These are phyloP conservation scores for Dendryphion nanum DNA, from an alignment of 2,329 filamentous ascomycete species.

Conservation along the genomic window DNA sequence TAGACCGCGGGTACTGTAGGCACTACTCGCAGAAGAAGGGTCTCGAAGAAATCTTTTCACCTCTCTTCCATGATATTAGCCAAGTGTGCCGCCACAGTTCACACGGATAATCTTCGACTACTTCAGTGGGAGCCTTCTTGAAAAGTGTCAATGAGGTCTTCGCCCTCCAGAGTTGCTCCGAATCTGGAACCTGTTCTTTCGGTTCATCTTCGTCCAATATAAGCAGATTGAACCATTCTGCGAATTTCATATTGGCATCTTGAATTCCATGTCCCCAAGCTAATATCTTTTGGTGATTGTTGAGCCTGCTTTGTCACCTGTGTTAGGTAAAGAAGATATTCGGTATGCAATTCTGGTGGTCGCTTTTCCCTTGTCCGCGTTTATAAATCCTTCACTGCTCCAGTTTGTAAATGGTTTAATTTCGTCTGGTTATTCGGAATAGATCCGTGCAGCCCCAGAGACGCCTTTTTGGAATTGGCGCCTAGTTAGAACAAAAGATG, in stretches of 20 bases:
- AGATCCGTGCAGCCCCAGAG: not conserved
- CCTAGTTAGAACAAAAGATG: too few species aligned
- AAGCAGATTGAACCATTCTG: not conserved
- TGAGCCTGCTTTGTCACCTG: too few species aligned
- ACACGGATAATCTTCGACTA: not conserved
- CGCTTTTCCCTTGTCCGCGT: not conserved
- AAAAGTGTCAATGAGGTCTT: not conserved
- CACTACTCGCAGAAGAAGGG: not conserved
- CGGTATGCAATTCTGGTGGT: not conserved
- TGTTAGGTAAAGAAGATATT: too few species aligned
- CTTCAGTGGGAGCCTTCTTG: not conserved
- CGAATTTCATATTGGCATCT: not conserved
- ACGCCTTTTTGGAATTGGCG: too few species aligned
- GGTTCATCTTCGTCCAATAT: not conserved
- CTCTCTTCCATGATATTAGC: not conserved
- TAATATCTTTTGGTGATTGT: not conserved
- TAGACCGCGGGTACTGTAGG: not conserved
- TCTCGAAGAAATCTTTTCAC: not conserved
- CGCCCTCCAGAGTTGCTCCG: not conserved
- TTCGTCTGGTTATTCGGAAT: not conserved
- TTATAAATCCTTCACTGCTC: not conserved
- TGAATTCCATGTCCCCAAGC: not conserved
- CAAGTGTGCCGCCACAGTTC: not conserved
- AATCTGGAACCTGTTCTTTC: not conserved
- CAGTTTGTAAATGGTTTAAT: not conserved